Evolutionary conservation across 441 rosid genomes (phyloP).

Genomic region (Manihot esculenta): DNA sequence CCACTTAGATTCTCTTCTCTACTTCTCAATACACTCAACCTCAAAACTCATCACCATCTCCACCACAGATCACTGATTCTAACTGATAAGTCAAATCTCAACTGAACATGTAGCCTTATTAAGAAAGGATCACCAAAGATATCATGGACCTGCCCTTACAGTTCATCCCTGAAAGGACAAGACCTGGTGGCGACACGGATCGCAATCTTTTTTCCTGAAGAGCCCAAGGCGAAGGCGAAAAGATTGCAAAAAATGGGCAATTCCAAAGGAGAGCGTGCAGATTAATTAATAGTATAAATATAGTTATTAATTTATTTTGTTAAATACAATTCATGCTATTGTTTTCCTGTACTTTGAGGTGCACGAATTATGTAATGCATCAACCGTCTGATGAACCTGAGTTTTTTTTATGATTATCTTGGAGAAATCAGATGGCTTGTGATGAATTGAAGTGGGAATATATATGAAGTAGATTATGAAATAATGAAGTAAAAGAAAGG

Average conservation of each 20-base stretch:
- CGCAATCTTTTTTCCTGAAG: constrained; percentile 19
- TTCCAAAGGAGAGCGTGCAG: constrained; percentile 49
- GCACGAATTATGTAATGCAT: background rate
- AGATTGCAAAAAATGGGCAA: constrained; percentile 14
- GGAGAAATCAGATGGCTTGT: constrained; percentile 23
- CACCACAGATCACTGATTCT: background rate
- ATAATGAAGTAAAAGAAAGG: constrained; percentile 44
- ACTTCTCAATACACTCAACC: background rate
- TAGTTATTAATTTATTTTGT: background rate
- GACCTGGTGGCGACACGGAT: constrained; percentile 18
- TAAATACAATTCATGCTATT: background rate
- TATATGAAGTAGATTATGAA: constrained; percentile 32
- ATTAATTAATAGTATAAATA: background rate
- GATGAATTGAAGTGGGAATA: background rate
- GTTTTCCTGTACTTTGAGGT: constrained; percentile 4
- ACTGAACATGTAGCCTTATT: background rate
- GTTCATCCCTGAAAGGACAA: constrained; percentile 15
- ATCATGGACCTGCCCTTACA: constrained; percentile 14
- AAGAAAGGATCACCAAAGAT: constrained; percentile 15
- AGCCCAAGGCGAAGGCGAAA: constrained; percentile 1
- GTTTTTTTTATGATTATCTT: constrained; percentile 1
- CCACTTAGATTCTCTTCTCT: background rate
- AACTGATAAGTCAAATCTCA: background rate
- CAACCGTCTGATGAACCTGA: constrained; percentile 7
- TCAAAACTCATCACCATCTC: constrained; percentile 9